Evolutionary conservation across 257 asterid species (phyloP), one percentile per base, ranked within the genome.

Genomic region (Ocimum tenuiflorum): DNA sequence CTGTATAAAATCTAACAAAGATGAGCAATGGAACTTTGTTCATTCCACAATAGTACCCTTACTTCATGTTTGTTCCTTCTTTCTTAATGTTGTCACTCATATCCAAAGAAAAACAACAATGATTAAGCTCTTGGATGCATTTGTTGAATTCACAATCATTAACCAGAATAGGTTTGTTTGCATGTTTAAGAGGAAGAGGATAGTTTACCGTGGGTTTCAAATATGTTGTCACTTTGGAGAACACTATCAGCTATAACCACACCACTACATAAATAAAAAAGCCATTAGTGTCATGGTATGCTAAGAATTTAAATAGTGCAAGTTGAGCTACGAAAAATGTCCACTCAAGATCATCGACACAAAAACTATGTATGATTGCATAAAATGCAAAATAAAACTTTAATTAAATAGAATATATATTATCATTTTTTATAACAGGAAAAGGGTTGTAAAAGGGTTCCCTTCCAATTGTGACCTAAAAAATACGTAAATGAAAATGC

Each of bases 221-320:
- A 73, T 76, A 84, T 74, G 70, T 71, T 80, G 65, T 78, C 81
- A 67, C 73, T 38, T n/a, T n/a, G n/a, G 63, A 89, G 88, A 77
- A 92, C 55, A 68, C 95, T 86, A 78, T 87, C 97, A 51, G 99
- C 97, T 74, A 92, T 92, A 62, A 89, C 96, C 58, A 89, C 94
- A 67, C 97, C 99, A 78, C 99, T 92, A 86, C 82, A 80, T 75
- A 73, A 69, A 67, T 66, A 54, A 73, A 69, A n/a, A 38, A 12
- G 56, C 22, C 52, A 58, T 63, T 20, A 52, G 48, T 62, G 63
- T 64, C 68, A 45, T 56, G 46, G 50, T 45, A 60, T 24, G 36
- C 8, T 18, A 17, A 11, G 41, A n/a, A 24, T 24, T n/a, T 45
- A 33, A 20, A 24, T 51, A 63, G 49, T 1, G 35, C 8, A 43